These are phyloP conservation scores for Psilocybe sp. DNA, from an alignment of 768 basidiomycete species.

Conservation along the genomic window DNA sequence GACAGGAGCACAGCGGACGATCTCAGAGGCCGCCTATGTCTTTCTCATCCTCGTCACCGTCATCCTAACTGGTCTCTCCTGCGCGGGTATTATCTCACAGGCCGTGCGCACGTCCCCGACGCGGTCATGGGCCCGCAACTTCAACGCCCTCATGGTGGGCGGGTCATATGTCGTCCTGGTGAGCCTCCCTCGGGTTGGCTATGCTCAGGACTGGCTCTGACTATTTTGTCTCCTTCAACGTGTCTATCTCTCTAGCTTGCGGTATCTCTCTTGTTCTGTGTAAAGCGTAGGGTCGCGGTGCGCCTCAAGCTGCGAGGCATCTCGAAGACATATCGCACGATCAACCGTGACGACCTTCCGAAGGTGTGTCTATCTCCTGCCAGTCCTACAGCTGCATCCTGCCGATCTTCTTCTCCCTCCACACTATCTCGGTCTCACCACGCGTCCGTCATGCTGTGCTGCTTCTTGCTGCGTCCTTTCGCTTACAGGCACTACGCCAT, in stretches of 20 bases:
- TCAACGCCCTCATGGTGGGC: slow-evolving; percentile 66
- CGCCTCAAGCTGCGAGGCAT: slow-evolving; percentile 63
- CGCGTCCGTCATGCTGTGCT: not conserved
- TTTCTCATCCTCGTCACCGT: slow-evolving; percentile 47
- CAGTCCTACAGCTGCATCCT: slow-evolving; percentile 1
- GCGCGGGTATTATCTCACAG: slow-evolving; percentile 64
- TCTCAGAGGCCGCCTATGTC: slow-evolving; percentile 54
- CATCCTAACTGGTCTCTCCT: slow-evolving; percentile 60
- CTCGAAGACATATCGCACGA: slow-evolving; percentile 54
- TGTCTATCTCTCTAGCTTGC: slow-evolving; percentile 38
- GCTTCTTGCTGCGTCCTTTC: not conserved
- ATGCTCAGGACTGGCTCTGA: not conserved
- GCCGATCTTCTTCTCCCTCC: not conserved
- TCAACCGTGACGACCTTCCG: slow-evolving; percentile 57
- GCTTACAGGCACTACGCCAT: too few species aligned
- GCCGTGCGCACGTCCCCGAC: slow-evolving; percentile 63
- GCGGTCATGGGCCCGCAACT: slow-evolving; percentile 56
- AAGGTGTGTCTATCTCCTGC: slow-evolving; percentile 37
- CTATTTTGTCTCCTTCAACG: not conserved
- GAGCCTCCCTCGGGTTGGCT: slow-evolving; percentile 19
- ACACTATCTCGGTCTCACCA: not conserved
- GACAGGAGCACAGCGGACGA: slow-evolving; percentile 42
- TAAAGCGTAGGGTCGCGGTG: slow-evolving; percentile 68
- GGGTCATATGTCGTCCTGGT: slow-evolving; percentile 73
- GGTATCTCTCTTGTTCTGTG: slow-evolving; percentile 57